Conservation (phyloP, 306 rosid species). For the Quercus bicolor region DNA sequence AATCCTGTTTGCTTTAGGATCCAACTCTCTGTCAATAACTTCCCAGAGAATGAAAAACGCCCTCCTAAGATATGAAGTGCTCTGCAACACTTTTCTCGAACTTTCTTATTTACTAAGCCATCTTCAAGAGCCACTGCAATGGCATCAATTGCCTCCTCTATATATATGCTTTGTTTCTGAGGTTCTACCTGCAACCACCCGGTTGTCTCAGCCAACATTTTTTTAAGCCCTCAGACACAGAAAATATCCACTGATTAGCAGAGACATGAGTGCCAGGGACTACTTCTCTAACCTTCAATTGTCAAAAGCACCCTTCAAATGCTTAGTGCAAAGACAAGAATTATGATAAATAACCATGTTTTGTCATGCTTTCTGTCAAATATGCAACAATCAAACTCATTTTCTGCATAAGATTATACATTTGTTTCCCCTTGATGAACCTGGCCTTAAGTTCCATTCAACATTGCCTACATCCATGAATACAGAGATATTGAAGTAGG, state of each 20-base stretch:
- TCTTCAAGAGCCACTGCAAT: slow-evolving; percentile 58
- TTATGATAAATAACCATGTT: neutral
- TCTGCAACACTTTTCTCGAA: slow-evolving; percentile 51
- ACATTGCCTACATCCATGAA: neutral
- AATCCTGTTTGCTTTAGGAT: slow-evolving; percentile 36
- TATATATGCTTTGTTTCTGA: slow-evolving; percentile 41
- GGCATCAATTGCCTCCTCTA: slow-evolving; percentile 59
- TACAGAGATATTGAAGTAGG: neutral
- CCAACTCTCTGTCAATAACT: slow-evolving; percentile 35
- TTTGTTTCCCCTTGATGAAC: neutral
- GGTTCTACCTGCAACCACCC: slow-evolving; percentile 47
- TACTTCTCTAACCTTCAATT: neutral
- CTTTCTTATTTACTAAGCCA: slow-evolving; percentile 51
- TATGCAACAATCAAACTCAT: neutral
- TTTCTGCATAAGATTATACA: neutral
- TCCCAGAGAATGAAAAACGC: slow-evolving; percentile 50
- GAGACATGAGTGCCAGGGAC: neutral
- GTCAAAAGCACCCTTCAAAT: neutral
- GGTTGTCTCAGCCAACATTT: slow-evolving; percentile 11
- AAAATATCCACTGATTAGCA: neutral
- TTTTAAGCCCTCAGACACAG: neutral
- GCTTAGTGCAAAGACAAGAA: neutral
- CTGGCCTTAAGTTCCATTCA: neutral
- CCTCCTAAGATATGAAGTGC: slow-evolving; percentile 63
- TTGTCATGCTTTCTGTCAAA: neutral